Percentiles rank a stretch among this genome's conserved stretches.
phyloP scores from a whole-genome alignment of 495 filamentous ascomycete genomes.

The Penicillium cataractarum region DNA sequence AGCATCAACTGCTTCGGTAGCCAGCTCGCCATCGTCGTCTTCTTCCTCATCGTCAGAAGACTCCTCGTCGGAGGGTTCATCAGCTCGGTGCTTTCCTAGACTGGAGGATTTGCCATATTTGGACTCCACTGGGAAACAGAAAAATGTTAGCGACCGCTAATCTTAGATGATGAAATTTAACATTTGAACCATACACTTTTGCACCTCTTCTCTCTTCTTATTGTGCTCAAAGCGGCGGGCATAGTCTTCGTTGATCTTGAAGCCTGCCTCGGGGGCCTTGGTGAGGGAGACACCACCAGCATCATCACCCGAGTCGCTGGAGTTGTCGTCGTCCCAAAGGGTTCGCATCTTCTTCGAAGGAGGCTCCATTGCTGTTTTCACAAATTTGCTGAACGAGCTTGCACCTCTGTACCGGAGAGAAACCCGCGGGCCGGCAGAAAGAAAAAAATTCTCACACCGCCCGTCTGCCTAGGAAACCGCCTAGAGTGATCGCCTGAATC shows the following conservation, averaged over 20 bases:
- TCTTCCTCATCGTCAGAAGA: conserved; percentile 76
- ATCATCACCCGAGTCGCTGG: conserved; percentile 60
- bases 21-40: conserved; percentile 86
- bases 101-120: conserved; percentile 67
- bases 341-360: conserved; percentile 51
- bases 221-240: conserved; percentile 92
- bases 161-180: not conserved
- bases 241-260: conserved; percentile 91
- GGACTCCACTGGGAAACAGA: conserved; percentile 67
- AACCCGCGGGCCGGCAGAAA: conserved; percentile 29
- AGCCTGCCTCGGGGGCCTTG: conserved; percentile 39
- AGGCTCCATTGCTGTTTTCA: conserved; percentile 42
- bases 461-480: not conserved
- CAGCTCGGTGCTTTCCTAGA: conserved; percentile 37
- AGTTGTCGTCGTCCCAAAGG: conserved; percentile 53
- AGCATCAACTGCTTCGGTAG: conserved; percentile 78
- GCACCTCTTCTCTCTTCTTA: conserved; percentile 89
- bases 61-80: conserved; percentile 52
- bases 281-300: conserved; percentile 49
- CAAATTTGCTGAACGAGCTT: conserved; percentile 10
- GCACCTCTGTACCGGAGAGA: conserved; percentile 8
- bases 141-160: conserved; percentile 14
- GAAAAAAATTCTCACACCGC: conserved; percentile 43
- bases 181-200: conserved; percentile 62
- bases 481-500: conserved; percentile 20